Evolutionary conservation across 2,329 filamentous ascomycete species (phyloP), one percentile per base, ranked within the genome.

Genomic region (Calycina herbarum): DNA sequence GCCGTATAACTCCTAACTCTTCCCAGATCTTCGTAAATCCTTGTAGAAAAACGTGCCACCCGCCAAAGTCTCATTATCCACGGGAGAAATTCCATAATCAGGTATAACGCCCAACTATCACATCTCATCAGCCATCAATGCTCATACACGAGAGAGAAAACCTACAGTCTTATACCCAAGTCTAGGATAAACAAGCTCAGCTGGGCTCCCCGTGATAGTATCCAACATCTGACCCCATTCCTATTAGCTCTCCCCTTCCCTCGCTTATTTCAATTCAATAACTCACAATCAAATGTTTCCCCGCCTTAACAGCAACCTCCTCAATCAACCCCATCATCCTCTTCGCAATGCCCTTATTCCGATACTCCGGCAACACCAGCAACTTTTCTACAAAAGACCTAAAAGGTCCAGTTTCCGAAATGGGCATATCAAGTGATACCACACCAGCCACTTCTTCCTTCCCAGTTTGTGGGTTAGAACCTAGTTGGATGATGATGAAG

Each of bases 311-410:
- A 1, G 86, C 86, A 73, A 86, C 82, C 3, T 73, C 75, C 74
- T 90, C 86, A n/a, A 89, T 69, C n/a, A 79, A 79, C 27, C 65
- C 71, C 76, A 89, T 82, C 69, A 89, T 72, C 24, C 75, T 74
- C 68, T 77, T 81, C 2, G 84, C 85, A 58, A 84, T 81, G 3
- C 86, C 86, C 58, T 77, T 78, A 1, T 79, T 73, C 7, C 86
- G 79, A 70, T 81, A 82, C 57, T 77, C 77, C 13, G 82, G 83
- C 66, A 81, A 82, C 10, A 89, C 79, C 48, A 89, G 77, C 42
- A 89, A 77, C 73, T 86, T 85, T 75, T 89, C 82, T 1, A 89
- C 82, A 10, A 76, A 70, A 2, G 79, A 85, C 35, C 86, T 78
- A 68, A 86, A 86, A 0, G 81, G 79, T 0, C 82, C 85, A 3